phyloP scores from a whole-genome alignment of 495 filamentous ascomycete genomes.

The Hyaloscypha hepaticicola region DNA sequence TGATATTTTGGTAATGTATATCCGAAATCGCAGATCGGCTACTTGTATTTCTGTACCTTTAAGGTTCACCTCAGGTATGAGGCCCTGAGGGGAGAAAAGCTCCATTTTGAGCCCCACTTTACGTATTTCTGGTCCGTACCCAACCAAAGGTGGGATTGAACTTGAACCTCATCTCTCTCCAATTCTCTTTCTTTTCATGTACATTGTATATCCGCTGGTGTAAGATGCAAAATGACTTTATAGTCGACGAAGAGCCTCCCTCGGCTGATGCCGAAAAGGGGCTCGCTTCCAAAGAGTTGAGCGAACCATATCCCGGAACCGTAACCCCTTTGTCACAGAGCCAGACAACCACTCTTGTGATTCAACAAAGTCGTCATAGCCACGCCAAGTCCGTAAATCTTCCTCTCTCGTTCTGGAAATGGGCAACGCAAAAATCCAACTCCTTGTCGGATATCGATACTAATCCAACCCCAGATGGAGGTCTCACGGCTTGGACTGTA shows the following conservation, averaged over 20 bases:
- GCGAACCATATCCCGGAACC: neutral
- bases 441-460: conserved; percentile 21
- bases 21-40: neutral
- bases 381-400: neutral
- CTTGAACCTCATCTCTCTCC: neutral
- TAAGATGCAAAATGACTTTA: neutral
- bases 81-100: neutral
- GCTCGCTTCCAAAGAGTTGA: neutral
- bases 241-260: neutral
- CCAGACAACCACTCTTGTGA: neutral
- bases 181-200: neutral
- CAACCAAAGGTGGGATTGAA: conserved; percentile 1
- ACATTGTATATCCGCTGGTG: neutral
- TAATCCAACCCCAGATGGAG: conserved; percentile 51
- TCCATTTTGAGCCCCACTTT: neutral
- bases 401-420: neutral
- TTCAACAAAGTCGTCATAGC: neutral
- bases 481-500: conserved; percentile 43
- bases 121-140: neutral
- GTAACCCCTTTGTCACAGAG: neutral
- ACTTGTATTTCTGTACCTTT: neutral
- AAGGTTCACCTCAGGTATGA: neutral
- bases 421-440: conserved; percentile 2
- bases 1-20: neutral
- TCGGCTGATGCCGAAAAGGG: conserved; percentile 17